Evolutionary conservation across 2,329 filamentous ascomycete species (phyloP).

Genomic region (Volutella citrinella): DNA sequence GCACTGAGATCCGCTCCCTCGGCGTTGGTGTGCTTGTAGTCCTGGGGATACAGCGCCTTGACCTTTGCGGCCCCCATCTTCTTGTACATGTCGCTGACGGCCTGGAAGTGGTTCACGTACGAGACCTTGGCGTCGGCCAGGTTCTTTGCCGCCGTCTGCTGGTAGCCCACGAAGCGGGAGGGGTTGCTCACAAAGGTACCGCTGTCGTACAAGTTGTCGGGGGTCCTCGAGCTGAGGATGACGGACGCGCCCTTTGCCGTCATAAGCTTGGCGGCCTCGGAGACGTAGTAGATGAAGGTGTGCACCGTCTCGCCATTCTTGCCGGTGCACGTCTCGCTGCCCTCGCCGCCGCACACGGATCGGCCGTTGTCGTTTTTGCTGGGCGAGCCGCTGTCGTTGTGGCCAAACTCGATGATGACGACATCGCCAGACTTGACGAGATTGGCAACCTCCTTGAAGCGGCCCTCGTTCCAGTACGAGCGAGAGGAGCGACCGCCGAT

Average conservation of each 20-base stretch:
- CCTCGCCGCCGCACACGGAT: slow-evolving; percentile 55
- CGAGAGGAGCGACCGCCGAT: slow-evolving; percentile 64
- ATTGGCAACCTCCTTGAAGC: slow-evolving; percentile 56
- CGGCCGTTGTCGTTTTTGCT: slow-evolving; percentile 56
- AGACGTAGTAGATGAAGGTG: slow-evolving; percentile 59
- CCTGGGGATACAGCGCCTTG: slow-evolving; percentile 53
- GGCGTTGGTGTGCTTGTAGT: slow-evolving; percentile 61
- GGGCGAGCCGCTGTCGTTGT: slow-evolving; percentile 66
- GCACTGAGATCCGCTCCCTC: slow-evolving; percentile 54
- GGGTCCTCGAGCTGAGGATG: slow-evolving; percentile 55
- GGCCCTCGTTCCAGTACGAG: slow-evolving; percentile 64
- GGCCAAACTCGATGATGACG: slow-evolving; percentile 69
- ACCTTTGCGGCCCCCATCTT: slow-evolving; percentile 47
- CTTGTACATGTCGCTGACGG: slow-evolving; percentile 52
- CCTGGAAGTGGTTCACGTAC: slow-evolving; percentile 59
- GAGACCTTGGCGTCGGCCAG: slow-evolving; percentile 41
- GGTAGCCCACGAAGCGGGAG: slow-evolving; percentile 55
- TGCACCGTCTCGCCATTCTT: slow-evolving; percentile 47
- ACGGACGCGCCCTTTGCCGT: slow-evolving; percentile 58
- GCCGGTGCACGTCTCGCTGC: slow-evolving; percentile 48
- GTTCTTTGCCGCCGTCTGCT: slow-evolving; percentile 37
- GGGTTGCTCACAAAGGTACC: slow-evolving; percentile 47
- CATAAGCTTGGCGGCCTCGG: slow-evolving; percentile 52
- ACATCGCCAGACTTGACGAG: slow-evolving; percentile 57
- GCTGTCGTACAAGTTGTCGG: slow-evolving; percentile 57